Percentiles rank a stretch among this genome's conserved stretches.
phyloP scores from a whole-genome alignment of 331 rosid genomes.

The Rhamnella rubrinervis region DNA sequence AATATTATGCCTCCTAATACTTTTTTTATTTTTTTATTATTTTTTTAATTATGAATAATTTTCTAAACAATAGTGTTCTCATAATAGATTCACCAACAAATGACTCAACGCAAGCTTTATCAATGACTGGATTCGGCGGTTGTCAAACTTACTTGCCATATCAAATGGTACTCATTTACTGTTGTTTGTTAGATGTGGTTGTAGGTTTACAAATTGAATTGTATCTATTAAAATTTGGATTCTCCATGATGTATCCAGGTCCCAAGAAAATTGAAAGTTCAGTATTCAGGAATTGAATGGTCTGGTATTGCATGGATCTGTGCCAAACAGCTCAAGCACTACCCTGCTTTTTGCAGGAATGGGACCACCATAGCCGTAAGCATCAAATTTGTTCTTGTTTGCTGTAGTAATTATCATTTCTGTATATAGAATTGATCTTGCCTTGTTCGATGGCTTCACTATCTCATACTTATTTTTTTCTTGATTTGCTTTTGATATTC shows the following conservation, averaged over 20 bases:
- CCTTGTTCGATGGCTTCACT: not conserved
- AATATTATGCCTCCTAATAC: no score
- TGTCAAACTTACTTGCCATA: slow-evolving; percentile 39
- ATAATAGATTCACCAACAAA: slow-evolving; percentile 44
- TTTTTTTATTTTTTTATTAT: no score
- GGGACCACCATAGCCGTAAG: slow-evolving; percentile 60
- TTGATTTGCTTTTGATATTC: slow-evolving; percentile 21
- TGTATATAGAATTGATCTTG: not conserved
- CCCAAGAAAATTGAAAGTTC: slow-evolving; percentile 57
- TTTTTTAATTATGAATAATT: not conserved
- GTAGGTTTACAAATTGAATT: not conserved
- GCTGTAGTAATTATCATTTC: not conserved
- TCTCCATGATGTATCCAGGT: slow-evolving; percentile 43
- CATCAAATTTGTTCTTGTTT: not conserved
- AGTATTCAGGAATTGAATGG: slow-evolving; percentile 68
- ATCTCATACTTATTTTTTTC: not conserved
- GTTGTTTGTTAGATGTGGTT: slow-evolving; percentile 13
- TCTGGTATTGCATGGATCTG: slow-evolving; percentile 66
- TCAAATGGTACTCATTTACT: slow-evolving; percentile 48
- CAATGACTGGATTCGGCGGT: slow-evolving; percentile 33
- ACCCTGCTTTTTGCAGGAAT: slow-evolving; percentile 60
- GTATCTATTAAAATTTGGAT: not conserved
- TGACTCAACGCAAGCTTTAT: slow-evolving; percentile 32
- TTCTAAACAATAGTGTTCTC: slow-evolving; percentile 26
- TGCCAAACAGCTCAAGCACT: slow-evolving; percentile 81